phyloP scores from a whole-genome alignment of 2,329 filamentous ascomycete genomes.

The Kalaharituber pfeilii region DNA sequence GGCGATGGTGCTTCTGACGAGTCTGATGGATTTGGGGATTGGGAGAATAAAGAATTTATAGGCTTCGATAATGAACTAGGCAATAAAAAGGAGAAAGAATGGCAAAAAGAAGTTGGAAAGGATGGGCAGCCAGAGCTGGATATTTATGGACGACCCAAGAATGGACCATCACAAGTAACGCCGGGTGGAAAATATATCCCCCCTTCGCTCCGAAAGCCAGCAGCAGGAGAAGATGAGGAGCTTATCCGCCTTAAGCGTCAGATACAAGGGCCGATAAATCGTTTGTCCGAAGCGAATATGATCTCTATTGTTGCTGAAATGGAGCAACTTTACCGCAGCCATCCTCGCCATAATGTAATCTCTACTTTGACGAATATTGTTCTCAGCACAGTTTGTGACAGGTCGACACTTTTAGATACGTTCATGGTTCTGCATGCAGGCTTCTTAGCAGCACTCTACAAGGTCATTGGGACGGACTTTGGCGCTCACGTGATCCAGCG shows the following conservation, averaged over 20 bases:
- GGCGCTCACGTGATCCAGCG: slow-evolving; percentile 71
- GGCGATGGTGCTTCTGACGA: slow-evolving; percentile 21
- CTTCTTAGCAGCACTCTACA: slow-evolving; percentile 76
- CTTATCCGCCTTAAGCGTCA: slow-evolving; percentile 56
- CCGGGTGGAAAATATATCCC: slow-evolving; percentile 84
- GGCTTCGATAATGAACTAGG: slow-evolving; percentile 22
- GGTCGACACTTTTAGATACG: slow-evolving; percentile 63
- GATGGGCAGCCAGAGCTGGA: slow-evolving; percentile 8
- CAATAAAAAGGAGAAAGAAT: slow-evolving; percentile 19
- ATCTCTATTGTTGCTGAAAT: slow-evolving; percentile 67
- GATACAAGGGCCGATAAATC: slow-evolving; percentile 76
- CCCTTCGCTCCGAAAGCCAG: slow-evolving; percentile 55
- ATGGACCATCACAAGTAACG: slow-evolving; percentile 29
- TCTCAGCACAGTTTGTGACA: slow-evolving; percentile 61
- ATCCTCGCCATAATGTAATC: slow-evolving; percentile 78
- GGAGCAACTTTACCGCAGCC: slow-evolving; percentile 64
- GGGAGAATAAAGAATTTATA: slow-evolving; percentile 17
- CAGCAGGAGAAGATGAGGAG: slow-evolving; percentile 47
- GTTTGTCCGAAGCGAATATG: slow-evolving; percentile 79
- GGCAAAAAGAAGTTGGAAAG: slow-evolving; percentile 24
- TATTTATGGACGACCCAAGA: slow-evolving; percentile 24
- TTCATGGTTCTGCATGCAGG: slow-evolving; percentile 82
- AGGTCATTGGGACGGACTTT: slow-evolving; percentile 71
- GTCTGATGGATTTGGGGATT: slow-evolving; percentile 20
- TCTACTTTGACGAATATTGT: slow-evolving; percentile 61